Base-by-base conservation (phyloP, 768 basidiomycete genomes). In the Boletus sp. region DNA sequence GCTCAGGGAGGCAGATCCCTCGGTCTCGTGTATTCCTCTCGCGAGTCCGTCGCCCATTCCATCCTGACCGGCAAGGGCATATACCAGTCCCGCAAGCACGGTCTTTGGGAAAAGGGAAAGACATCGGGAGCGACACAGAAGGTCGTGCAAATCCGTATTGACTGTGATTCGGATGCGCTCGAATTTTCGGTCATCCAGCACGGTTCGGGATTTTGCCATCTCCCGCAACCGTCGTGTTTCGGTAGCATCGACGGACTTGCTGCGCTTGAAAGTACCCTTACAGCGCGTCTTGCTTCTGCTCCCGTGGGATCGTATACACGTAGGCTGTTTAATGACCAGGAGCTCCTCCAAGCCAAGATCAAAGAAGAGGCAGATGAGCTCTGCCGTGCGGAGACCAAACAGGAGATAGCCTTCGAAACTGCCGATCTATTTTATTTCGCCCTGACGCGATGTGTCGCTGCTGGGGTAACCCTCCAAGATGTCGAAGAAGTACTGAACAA, bases 301-400 rank as follows among this genome's bases (percentile, higher is more conserved):
- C 94, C 94, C 0, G 85, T 86, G 60, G 94, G 93, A 6, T 94
- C 91, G 1, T 99, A 99, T 72, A 98, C 97, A 17, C 83, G 80
- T 47, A 77, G 92, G 50, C 74, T 99, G 27, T 97, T 98, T 72
- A 77, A 80, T 40, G 91, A 98, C 67, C 74, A 86, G 5, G 80
- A 79, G 43, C 78, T 99, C n/a, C 76, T 98, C 42, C 82, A 79
- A 43, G 87, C 93, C 48, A 99, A 99, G 77, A 93, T 99, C 59
- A 92, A 90, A 85, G 97, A 99, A 72, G 97, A 99, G 70, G 97
- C 97, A 0, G 91, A 96, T 63, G 97, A 99, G 70, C 80, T 99
- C n/a, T 96, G 93, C 68, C 78, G 79, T 17, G 92, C 92, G 23
- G 76, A 83, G 61, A 82, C 83, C 2, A 82, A 82, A 65, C 84